Percentiles rank a stretch among this genome's conserved stretches.
phyloP scores from a whole-genome alignment of 805 yeast species.

The Metschnikowia shivogae region DNA sequence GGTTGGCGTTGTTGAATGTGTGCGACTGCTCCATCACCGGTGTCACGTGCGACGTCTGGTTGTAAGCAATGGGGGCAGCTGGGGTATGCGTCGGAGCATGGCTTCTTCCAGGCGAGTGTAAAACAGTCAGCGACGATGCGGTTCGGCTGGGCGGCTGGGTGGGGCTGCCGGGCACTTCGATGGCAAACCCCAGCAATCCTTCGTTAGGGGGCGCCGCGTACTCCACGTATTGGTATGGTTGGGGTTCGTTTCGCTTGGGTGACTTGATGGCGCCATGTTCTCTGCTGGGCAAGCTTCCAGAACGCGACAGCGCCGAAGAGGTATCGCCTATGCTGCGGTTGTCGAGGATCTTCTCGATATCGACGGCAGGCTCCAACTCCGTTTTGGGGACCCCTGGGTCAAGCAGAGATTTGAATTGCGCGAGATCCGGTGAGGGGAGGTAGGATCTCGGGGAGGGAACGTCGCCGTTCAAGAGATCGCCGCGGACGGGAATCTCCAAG shows the following conservation, averaged over 20 bases:
- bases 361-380: constrained; percentile 8
- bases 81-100: neutral
- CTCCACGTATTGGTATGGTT: neutral
- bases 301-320: constrained; percentile 6
- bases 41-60: constrained; percentile 13
- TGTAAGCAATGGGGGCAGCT: constrained; percentile 6
- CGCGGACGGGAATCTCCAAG: constrained; percentile 14
- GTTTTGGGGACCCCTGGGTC: constrained; percentile 17
- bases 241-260: neutral
- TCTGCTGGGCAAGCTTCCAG: neutral
- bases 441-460: constrained; percentile 8
- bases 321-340: constrained; percentile 8
- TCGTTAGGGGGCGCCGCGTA: neutral
- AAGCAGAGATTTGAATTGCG: constrained; percentile 15
- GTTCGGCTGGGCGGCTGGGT: neutral
- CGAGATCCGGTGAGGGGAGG: constrained; percentile 17
- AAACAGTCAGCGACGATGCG: constrained; percentile 1
- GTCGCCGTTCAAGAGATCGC: constrained; percentile 10
- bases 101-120: neutral
- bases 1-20: neutral
- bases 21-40: constrained; percentile 24
- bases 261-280: neutral
- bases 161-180: neutral
- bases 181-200: neutral
- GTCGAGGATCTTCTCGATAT: constrained; percentile 19